Percentiles rank a stretch among this genome's conserved stretches.
These are phyloP conservation scores for Rubus idaeus DNA, from an alignment of 306 rosid species.

Conservation along the genomic window DNA sequence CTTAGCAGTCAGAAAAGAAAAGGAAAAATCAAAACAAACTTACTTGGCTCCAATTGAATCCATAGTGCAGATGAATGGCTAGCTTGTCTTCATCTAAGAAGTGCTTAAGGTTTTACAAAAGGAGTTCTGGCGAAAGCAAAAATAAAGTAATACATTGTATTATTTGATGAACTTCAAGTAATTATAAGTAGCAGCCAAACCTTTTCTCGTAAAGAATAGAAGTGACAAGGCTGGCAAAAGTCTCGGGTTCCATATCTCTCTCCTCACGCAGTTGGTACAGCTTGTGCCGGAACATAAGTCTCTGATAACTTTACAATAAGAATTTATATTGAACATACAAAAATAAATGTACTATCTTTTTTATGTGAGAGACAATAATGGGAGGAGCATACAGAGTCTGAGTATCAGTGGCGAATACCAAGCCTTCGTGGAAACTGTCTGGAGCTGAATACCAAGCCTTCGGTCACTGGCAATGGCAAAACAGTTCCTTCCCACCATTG, in stretches of 20 bases:
- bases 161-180: background rate
- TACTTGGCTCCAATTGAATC: slow-evolving; percentile 93
- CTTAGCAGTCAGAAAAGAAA: background rate
- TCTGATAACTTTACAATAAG: slow-evolving; percentile 48
- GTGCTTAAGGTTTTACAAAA: background rate
- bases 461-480: slow-evolving; percentile 96
- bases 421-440: slow-evolving; percentile 84
- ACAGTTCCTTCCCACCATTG: slow-evolving; percentile 96
- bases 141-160: background rate
- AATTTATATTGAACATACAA: background rate
- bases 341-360: background rate
- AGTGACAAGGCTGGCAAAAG: slow-evolving; percentile 78
- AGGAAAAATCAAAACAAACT: slow-evolving; percentile 24
- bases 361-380: background rate
- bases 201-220: slow-evolving; percentile 81
- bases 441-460: slow-evolving; percentile 91
- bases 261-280: slow-evolving; percentile 80
- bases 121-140: too few relatives aligned
- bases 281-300: slow-evolving; percentile 74
- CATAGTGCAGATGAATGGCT: slow-evolving; percentile 93
- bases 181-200: slow-evolving; percentile 22
- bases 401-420: slow-evolving; percentile 92
- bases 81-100: slow-evolving; percentile 75
- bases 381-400: slow-evolving; percentile 65
- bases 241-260: slow-evolving; percentile 87